phyloP scores from a whole-genome alignment of 1,139 yeast species.

The Taphrina sp. region DNA sequence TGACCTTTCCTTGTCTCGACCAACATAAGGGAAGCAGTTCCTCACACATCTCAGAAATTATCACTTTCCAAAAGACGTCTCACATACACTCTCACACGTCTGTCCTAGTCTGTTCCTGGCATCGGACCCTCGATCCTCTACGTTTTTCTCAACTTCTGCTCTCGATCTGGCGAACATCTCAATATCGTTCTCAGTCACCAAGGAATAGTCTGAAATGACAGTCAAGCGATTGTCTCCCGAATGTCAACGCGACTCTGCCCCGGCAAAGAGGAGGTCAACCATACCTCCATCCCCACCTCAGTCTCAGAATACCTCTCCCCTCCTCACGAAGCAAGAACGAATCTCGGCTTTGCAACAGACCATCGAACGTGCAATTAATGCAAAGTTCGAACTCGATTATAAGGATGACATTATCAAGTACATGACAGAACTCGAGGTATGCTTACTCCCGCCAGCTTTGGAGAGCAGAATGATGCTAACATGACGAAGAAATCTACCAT shows the following conservation, averaged over 20 bases:
- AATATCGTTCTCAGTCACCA: too few species aligned
- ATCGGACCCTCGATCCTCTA: too few species aligned
- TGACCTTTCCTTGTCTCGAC: too few species aligned
- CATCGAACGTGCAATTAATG: slow-evolving; percentile 38
- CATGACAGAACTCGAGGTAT: slow-evolving; percentile 43
- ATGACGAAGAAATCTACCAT: slow-evolving; percentile 39
- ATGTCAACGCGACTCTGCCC: slow-evolving; percentile 22
- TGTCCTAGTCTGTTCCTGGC: too few species aligned
- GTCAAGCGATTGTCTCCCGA: slow-evolving; percentile 26
- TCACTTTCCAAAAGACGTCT: too few species aligned
- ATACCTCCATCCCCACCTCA: slow-evolving; percentile 29
- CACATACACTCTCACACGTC: too few species aligned
- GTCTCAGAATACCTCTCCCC: slow-evolving; percentile 16
- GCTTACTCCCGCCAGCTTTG: background rate
- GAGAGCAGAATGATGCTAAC: too few species aligned
- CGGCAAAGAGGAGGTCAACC: slow-evolving; percentile 25
- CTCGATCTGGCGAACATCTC: too few species aligned
- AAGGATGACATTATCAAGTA: slow-evolving; percentile 45
- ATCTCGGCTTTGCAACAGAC: slow-evolving; percentile 23
- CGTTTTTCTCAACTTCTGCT: too few species aligned
- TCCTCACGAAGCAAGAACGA: background rate
- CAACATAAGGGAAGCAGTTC: too few species aligned
- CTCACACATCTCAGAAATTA: too few species aligned
- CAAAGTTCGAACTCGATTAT: slow-evolving; percentile 44
- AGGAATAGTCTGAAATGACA: background rate